Evolutionary conservation across 768 basidiomycete species (phyloP).

Genomic region (Neoboletus brunneissimus): DNA sequence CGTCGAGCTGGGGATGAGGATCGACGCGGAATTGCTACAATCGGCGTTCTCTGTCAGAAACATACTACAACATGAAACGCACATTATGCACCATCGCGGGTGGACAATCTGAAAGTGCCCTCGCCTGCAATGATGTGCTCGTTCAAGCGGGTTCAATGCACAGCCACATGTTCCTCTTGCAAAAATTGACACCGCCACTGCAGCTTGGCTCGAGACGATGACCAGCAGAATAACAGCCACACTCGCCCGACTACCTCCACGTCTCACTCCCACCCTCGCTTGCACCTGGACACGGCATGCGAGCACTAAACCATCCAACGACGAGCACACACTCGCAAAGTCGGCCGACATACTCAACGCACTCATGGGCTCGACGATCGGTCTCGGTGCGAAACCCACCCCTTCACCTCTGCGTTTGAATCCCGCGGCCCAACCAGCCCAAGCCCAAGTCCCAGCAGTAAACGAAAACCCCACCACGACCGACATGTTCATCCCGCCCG

Average conservation of each 20-base stretch:
- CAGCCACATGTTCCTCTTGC: not conserved
- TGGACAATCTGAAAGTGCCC: too few species aligned
- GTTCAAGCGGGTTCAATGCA: too few species aligned
- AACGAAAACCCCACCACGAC: not conserved
- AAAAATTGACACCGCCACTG: not conserved
- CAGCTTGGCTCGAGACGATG: not conserved
- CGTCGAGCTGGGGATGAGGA: too few species aligned
- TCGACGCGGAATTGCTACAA: too few species aligned
- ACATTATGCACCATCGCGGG: too few species aligned
- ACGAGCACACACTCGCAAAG: conserved; percentile 24
- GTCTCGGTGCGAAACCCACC: conserved; percentile 13
- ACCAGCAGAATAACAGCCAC: conserved; percentile 6
- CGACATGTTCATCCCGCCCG: conserved; percentile 62
- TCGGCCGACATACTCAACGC: conserved; percentile 23
- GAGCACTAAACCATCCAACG: conserved; percentile 17
- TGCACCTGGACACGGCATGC: conserved; percentile 11
- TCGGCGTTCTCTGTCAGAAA: too few species aligned
- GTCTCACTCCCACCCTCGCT: not conserved
- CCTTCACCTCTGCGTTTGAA: not conserved
- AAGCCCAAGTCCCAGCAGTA: not conserved
- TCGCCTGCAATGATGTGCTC: too few species aligned
- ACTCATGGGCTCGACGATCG: conserved; percentile 23
- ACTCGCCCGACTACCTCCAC: not conserved
- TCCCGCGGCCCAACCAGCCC: not conserved
- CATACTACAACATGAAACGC: too few species aligned